Base-by-base conservation (phyloP, 345 rosid genomes). In the Brassica rapa region DNA sequence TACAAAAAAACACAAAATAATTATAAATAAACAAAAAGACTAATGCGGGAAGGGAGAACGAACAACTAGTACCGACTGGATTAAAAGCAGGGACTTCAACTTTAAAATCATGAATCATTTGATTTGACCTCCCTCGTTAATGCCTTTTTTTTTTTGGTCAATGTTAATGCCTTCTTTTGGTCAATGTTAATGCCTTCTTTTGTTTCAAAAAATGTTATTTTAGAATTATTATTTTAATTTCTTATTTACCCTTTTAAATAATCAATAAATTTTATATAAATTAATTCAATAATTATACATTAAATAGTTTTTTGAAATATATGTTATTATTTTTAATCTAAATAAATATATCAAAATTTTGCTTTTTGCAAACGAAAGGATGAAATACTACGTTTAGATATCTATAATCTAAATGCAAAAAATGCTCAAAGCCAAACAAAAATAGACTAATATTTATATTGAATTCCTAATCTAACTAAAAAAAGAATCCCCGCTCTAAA, bases 71-170 rank as follows among this genome's bases (percentile, higher is more conserved):
- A 35, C 25, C 39, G 76, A 77, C 43, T 51, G 71, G 57, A 64
- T 71, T 25, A 63, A 53, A 51, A 55, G 10, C 60, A 15, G 21
- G 19, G 24, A 16, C 76, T 56, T 64, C 56, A 55, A 43, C 43
- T 53, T 72, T 71, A 39, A 39, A 37, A 55, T 57, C 23, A 51
- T 66, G 33, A 27, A 65, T 71, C 19, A 71, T 64, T 56, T 78
- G 67, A 78, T 66, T 16, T 65, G 77, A 71, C 77, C 68, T 37
- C 59, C 77, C 68, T 37, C 59, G 27, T 35, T 4, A 35, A 55
- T 77, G 56, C 15, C 32, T 51, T 70, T 5, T 62, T 35, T 19
- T 19, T 19, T 19, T 19, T 19, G 19, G 19, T 19, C 19, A 19
- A 19, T 19, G 27, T 35, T 4, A 35, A 55, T 77, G 56, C 15